Evolutionary conservation across 129 eudicot species (phyloP).

Genomic region (Sambucus nigra): DNA sequence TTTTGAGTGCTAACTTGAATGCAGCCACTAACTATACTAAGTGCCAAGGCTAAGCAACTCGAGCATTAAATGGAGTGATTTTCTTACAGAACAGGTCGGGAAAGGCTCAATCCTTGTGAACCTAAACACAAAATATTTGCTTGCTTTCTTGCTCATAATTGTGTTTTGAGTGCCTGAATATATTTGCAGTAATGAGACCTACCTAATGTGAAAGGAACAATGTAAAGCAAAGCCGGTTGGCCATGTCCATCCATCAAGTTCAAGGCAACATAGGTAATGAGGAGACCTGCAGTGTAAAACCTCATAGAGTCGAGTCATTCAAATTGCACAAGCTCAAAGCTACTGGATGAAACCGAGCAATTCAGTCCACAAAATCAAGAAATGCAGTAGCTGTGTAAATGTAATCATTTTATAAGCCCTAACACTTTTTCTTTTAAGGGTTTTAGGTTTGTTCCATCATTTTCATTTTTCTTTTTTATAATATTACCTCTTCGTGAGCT

Average conservation of each 20-base stretch:
- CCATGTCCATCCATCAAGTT: conserved; percentile 99
- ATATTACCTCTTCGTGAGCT: too few species aligned
- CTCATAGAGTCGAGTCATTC: neutral
- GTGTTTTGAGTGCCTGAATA: neutral
- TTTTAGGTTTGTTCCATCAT: too few species aligned
- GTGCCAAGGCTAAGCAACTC: too few species aligned
- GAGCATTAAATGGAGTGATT: too few species aligned
- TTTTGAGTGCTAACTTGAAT: too few species aligned
- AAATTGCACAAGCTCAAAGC: neutral
- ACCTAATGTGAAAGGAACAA: conserved; percentile 93
- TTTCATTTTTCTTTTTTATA: too few species aligned
- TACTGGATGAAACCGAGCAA: neutral
- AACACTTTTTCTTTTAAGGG: too few species aligned
- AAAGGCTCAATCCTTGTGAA: neutral
- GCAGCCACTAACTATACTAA: too few species aligned
- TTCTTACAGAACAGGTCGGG: too few species aligned
- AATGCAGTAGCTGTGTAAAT: conserved; percentile 4
- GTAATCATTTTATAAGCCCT: too few species aligned
- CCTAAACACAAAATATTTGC: neutral
- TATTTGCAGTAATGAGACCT: neutral
- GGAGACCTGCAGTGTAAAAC: conserved; percentile 50
- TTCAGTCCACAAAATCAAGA: conserved; percentile 10
- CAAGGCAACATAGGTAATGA: conserved; percentile 82
- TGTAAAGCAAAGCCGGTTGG: conserved; percentile 97
- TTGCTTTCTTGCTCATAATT: neutral